Evolutionary conservation across 345 rosid species (phyloP), one percentile per base, ranked within the genome.

Genomic region (Populus euphratica): DNA sequence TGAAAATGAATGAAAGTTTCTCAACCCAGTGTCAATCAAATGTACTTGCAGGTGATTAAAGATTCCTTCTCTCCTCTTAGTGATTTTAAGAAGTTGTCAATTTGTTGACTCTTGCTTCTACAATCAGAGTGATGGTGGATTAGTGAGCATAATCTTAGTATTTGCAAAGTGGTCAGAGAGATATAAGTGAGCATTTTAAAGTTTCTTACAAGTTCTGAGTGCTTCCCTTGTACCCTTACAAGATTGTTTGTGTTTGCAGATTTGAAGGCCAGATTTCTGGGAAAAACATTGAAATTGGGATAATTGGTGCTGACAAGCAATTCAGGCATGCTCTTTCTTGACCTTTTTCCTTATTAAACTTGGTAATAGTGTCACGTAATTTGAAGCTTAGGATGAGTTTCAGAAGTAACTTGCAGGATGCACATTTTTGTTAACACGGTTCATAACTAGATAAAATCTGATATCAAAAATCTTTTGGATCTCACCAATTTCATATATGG

Each of bases 241-340:
- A 52, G 63, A 8, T 56, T 56, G 1, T 56, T 56, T n/a, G 63
- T 62, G 88, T 52, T 12, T 77, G 83, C 82, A 94, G 98, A 75
- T 94, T 94, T 82, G 98, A 94, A 87, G 98, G 98, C 54, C 95
- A 94, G 66, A 83, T 77, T 21, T 83, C 76, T 6, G 77, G 92
- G 73, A 91, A 94, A 85, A 94, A 94, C 85, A 92, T 93, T 76
- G 98, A 93, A 82, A 93, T 92, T 73, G 98, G 95, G 76, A 87
- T 89, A 56, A 92, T 93, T 79, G 89, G 91, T 67, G 78, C 88
- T 25, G 97, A 93, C 87, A 90, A 85, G 81, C 88, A 89, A 74
- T 94, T 92, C 89, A 89, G 95, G 98, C 86, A 85, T 81, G 81
- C 29, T 41, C 23, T 69, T 38, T 39, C 2, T 2, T 38, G 39